phyloP scores from a whole-genome alignment of 495 filamentous ascomycete genomes.

The Hypoxylon perforatum region DNA sequence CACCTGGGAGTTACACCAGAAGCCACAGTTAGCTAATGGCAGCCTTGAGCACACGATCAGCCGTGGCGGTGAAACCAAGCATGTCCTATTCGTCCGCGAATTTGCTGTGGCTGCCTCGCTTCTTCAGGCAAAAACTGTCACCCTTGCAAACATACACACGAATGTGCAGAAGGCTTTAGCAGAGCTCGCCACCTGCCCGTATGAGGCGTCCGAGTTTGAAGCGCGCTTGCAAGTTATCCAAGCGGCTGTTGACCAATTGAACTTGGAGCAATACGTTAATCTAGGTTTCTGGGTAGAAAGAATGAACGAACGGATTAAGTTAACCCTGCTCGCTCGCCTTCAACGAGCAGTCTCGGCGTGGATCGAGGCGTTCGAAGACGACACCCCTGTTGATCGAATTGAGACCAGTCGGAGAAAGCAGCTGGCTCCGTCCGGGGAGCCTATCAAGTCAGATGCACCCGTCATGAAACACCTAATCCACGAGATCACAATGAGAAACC shows the following conservation, averaged over 20 bases:
- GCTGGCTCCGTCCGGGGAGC: slow-evolving; percentile 52
- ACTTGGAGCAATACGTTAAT: slow-evolving; percentile 94
- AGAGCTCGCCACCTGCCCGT: slow-evolving; percentile 88
- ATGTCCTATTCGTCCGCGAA: slow-evolving; percentile 94
- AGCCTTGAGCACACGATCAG: slow-evolving; percentile 66
- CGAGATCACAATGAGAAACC: slow-evolving; percentile 95
- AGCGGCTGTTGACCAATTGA: slow-evolving; percentile 90
- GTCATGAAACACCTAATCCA: slow-evolving; percentile 77
- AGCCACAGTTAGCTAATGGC: slow-evolving; percentile 69
- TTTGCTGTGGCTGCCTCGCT: slow-evolving; percentile 86
- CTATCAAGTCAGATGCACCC: slow-evolving; percentile 59
- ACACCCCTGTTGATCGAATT: slow-evolving; percentile 59
- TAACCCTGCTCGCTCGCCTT: slow-evolving; percentile 78
- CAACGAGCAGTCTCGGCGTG: slow-evolving; percentile 83
- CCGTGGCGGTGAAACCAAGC: slow-evolving; percentile 82
- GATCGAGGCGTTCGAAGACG: slow-evolving; percentile 82
- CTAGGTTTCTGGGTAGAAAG: slow-evolving; percentile 86
- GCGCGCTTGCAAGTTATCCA: slow-evolving; percentile 86
- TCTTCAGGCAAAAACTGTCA: slow-evolving; percentile 85
- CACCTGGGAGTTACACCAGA: slow-evolving; percentile 91
- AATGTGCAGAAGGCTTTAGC: slow-evolving; percentile 82
- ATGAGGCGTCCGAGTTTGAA: slow-evolving; percentile 78
- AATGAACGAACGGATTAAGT: slow-evolving; percentile 85
- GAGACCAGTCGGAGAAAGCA: slow-evolving; percentile 53
- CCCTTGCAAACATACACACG: slow-evolving; percentile 80